phyloP scores from a whole-genome alignment of 2,329 filamentous ascomycete species.

The Claviceps cyperi region DNA sequence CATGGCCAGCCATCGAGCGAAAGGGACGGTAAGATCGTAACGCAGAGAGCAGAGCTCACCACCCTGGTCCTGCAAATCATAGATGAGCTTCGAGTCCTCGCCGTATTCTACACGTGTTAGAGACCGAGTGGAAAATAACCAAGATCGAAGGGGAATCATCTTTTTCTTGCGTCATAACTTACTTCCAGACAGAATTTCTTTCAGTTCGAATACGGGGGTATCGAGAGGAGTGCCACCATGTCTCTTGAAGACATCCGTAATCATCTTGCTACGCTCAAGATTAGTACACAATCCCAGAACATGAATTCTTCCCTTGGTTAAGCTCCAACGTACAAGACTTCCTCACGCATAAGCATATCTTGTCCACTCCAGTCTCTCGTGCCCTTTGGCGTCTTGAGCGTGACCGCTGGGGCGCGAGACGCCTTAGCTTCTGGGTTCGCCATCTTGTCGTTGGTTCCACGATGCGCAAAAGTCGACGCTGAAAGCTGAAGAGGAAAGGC shows the following conservation, averaged over 20 bases:
- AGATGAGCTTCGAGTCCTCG: conserved; percentile 85
- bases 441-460: conserved; percentile 13
- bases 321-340: conserved; percentile 43
- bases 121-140: not conserved
- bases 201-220: conserved; percentile 73
- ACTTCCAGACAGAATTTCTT: conserved; percentile 68
- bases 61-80: conserved; percentile 75
- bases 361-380: conserved; percentile 75
- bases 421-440: conserved; percentile 14
- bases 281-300: not conserved
- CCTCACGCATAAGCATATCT: conserved; percentile 68
- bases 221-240: conserved; percentile 70
- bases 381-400: conserved; percentile 77
- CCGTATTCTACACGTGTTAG: conserved; percentile 47
- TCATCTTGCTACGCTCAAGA: conserved; percentile 31
- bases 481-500: not conserved
- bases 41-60: conserved; percentile 62
- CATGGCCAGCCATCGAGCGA: conserved; percentile 88
- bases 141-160: not conserved
- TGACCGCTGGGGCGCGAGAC: conserved; percentile 31
- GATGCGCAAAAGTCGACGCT: not conserved
- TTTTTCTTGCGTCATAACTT: not conserved
- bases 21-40: conserved; percentile 80
- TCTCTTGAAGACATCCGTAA: conserved; percentile 68
- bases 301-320: not conserved